These are phyloP conservation scores for Fusarium sp. DNA, from an alignment of 2,329 filamentous ascomycete species.

Conservation along the genomic window DNA sequence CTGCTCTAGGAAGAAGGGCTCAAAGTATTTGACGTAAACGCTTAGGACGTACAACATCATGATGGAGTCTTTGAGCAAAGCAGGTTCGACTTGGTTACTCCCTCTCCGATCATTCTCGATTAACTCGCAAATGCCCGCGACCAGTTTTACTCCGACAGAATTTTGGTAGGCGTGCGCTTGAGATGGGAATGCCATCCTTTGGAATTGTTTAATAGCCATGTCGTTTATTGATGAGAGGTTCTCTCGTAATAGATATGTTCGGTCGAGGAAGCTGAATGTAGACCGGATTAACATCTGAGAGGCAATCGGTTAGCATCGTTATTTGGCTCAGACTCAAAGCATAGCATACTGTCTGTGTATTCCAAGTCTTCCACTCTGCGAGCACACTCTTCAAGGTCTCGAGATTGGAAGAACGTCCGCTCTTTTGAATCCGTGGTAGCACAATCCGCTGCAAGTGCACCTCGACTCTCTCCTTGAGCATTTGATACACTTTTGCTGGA, in stretches of 20 bases:
- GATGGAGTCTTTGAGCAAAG: constrained; percentile 79
- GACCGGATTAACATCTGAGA: constrained; percentile 79
- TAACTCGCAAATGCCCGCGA: constrained; percentile 76
- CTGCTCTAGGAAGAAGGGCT: constrained; percentile 76
- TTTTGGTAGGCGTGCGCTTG: constrained; percentile 21
- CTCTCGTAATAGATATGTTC: constrained; percentile 84
- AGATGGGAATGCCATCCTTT: constrained; percentile 65
- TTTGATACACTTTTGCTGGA: constrained; percentile 74
- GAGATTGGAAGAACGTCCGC: constrained; percentile 67
- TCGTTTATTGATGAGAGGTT: constrained; percentile 81
- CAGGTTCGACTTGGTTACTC: constrained; percentile 68
- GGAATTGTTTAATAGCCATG: constrained; percentile 82
- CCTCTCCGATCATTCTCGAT: constrained; percentile 77
- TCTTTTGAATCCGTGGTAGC: constrained; percentile 64
- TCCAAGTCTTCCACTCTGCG: constrained; percentile 81
- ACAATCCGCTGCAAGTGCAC: constrained; percentile 74
- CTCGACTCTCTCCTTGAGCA: constrained; percentile 75
- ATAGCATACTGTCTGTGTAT: constrained; percentile 74
- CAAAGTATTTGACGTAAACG: constrained; percentile 84
- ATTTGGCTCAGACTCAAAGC: neutral
- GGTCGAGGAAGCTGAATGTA: constrained; percentile 94
- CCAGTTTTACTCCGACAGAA: constrained; percentile 51
- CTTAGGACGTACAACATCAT: constrained; percentile 87
- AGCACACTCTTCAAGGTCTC: constrained; percentile 71
- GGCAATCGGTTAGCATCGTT: constrained; percentile 20